Conservation (phyloP, 2,329 filamentous ascomycete species). For the Xylaria digitata region DNA sequence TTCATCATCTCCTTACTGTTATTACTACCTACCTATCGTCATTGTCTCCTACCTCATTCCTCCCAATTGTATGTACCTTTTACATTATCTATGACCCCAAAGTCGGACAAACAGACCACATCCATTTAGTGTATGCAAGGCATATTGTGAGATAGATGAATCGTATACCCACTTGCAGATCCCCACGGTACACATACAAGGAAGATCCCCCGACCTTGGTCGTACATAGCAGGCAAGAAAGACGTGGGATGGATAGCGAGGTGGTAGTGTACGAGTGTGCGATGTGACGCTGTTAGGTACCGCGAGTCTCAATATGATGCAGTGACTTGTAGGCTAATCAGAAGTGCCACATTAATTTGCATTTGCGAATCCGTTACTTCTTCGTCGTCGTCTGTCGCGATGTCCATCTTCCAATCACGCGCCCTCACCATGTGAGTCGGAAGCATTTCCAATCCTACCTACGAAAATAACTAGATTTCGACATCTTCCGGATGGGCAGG, state of each 20-base stretch:
- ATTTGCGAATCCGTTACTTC: slow-evolving; percentile 29
- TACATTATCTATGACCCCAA: slow-evolving; percentile 1
- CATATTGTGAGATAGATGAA: slow-evolving; percentile 18
- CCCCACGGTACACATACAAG: slow-evolving; percentile 15
- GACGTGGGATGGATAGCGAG: slow-evolving; percentile 7
- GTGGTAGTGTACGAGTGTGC: slow-evolving; percentile 6
- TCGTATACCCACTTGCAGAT: slow-evolving; percentile 17
- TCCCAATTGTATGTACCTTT: not conserved
- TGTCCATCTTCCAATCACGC: slow-evolving; percentile 33
- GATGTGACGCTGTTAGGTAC: slow-evolving; percentile 20
- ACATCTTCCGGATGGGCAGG: slow-evolving; percentile 34
- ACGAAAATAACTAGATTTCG: slow-evolving; percentile 32
- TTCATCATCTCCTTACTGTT: not conserved
- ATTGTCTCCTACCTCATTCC: not conserved
- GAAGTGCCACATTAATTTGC: slow-evolving; percentile 29
- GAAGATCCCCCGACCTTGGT: slow-evolving; percentile 6
- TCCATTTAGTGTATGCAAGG: slow-evolving; percentile 2
- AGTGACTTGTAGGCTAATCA: slow-evolving; percentile 32
- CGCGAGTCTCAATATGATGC: slow-evolving; percentile 18
- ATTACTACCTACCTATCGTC: not conserved
- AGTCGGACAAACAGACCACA: slow-evolving; percentile 20
- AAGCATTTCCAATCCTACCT: slow-evolving; percentile 19
- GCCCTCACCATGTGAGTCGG: slow-evolving; percentile 14
- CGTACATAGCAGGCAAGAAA: slow-evolving; percentile 17
- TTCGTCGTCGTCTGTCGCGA: slow-evolving; percentile 30